phyloP scores from a whole-genome alignment of 2,329 filamentous ascomycete species.

The Tolypocladium ovalisporum region DNA sequence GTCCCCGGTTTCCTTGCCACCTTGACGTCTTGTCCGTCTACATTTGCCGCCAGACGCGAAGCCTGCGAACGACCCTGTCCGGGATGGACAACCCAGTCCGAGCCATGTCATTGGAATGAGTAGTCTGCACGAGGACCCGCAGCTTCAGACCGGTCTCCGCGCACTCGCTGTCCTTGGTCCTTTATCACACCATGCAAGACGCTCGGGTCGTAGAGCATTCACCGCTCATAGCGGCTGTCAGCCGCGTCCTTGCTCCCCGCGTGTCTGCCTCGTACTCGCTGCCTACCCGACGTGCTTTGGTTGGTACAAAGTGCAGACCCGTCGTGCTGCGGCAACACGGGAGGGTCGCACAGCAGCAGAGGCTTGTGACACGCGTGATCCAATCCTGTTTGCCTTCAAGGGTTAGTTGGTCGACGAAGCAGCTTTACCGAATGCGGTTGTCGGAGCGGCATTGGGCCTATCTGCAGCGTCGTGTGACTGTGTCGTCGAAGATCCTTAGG shows the following conservation, averaged over 20 bases:
- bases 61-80: no score
- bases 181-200: neutral
- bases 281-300: neutral
- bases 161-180: neutral
- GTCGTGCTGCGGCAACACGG: neutral
- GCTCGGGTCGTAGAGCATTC: neutral
- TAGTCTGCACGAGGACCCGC: neutral
- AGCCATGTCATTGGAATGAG: neutral
- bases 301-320: neutral
- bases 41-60: neutral
- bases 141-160: neutral
- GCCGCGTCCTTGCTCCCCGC: neutral
- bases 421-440: neutral
- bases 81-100: neutral
- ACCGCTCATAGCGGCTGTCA: neutral
- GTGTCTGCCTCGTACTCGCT: neutral
- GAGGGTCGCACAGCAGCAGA: neutral
- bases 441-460: neutral
- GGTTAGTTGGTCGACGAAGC: neutral
- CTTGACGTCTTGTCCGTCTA: neutral
- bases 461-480: neutral
- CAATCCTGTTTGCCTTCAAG: neutral
- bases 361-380: neutral
- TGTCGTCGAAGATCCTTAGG: neutral
- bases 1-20: neutral